Percentiles rank a stretch among this genome's conserved stretches.
Evolutionary conservation across 164 flowering plant species (phyloP).

Genomic region (Tetrastigma voinierianum): DNA sequence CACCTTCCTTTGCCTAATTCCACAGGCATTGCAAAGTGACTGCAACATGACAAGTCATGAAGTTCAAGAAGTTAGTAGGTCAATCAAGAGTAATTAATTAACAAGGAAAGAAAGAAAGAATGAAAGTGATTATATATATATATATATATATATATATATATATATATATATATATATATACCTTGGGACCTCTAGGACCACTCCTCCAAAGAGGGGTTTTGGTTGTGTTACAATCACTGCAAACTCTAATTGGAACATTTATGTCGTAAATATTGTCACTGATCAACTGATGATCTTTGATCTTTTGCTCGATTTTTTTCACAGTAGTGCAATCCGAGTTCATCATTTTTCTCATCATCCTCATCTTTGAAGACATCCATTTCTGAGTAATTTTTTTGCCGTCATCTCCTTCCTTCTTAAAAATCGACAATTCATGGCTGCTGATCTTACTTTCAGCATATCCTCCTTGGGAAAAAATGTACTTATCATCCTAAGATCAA

Average conservation of each 20-base stretch:
- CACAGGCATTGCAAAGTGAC: constrained; percentile 67
- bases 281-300: constrained; percentile 1
- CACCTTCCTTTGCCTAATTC: constrained; percentile 55
- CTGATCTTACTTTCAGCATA: constrained; percentile 1
- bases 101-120: no score
- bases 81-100: no score
- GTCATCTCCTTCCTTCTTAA: not conserved
- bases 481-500: constrained; percentile 6
- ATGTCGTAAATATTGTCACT: not conserved
- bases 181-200: constrained; percentile 43
- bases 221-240: constrained; percentile 46
- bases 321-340: constrained; percentile 5
- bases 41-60: constrained; percentile 14
- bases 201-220: constrained; percentile 55
- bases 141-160: no score
- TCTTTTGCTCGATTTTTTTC: constrained; percentile 4
- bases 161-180: no score
- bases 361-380: constrained; percentile 45
- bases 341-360: constrained; percentile 30
- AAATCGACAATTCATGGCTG: not conserved
- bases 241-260: constrained; percentile 24
- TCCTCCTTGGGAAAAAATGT: not conserved
- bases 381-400: constrained; percentile 5
- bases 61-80: no score
- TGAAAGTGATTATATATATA: not conserved